Evolutionary conservation across 1,139 yeast genomes (phyloP).

Genomic region (Arxiozyma heterogenica): DNA sequence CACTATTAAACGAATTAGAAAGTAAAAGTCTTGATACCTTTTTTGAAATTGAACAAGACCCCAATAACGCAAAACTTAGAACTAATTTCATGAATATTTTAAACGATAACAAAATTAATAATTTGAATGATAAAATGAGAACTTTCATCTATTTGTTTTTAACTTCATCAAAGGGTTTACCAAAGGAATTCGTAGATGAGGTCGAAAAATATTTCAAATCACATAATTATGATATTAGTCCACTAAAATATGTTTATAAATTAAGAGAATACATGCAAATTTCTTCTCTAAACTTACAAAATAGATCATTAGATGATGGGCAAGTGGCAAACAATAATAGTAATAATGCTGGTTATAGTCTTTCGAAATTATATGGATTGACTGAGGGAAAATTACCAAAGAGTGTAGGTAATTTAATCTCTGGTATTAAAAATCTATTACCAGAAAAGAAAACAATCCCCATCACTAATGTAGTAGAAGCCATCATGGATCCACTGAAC

Average conservation of each 20-base stretch:
- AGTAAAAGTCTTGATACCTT: slow-evolving; percentile 79
- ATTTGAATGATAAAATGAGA: slow-evolving; percentile 72
- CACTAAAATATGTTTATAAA: slow-evolving; percentile 66
- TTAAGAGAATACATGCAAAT: slow-evolving; percentile 67
- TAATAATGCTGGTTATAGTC: slow-evolving; percentile 38
- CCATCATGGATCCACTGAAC: slow-evolving; percentile 73
- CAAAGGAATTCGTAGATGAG: slow-evolving; percentile 51
- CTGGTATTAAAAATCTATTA: slow-evolving; percentile 76
- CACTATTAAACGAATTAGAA: slow-evolving; percentile 73
- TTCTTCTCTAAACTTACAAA: slow-evolving; percentile 26
- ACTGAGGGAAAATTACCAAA: slow-evolving; percentile 75
- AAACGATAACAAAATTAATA: slow-evolving; percentile 35
- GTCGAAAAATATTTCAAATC: slow-evolving; percentile 55
- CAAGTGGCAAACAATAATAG: slow-evolving; percentile 28
- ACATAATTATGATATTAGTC: slow-evolving; percentile 52
- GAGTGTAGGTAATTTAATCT: slow-evolving; percentile 77
- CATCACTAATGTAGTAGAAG: slow-evolving; percentile 80
- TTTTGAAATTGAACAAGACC: slow-evolving; percentile 85
- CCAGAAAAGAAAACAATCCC: slow-evolving; percentile 88
- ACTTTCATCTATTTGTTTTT: slow-evolving; percentile 70
- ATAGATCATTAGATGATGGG: slow-evolving; percentile 28
- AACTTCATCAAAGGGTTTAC: slow-evolving; percentile 42
- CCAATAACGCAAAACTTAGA: slow-evolving; percentile 52
- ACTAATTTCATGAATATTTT: slow-evolving; percentile 51
- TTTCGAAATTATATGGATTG: slow-evolving; percentile 67